phyloP scores from a whole-genome alignment of 2,329 filamentous ascomycete genomes.

The Fusarium albosuccineum region DNA sequence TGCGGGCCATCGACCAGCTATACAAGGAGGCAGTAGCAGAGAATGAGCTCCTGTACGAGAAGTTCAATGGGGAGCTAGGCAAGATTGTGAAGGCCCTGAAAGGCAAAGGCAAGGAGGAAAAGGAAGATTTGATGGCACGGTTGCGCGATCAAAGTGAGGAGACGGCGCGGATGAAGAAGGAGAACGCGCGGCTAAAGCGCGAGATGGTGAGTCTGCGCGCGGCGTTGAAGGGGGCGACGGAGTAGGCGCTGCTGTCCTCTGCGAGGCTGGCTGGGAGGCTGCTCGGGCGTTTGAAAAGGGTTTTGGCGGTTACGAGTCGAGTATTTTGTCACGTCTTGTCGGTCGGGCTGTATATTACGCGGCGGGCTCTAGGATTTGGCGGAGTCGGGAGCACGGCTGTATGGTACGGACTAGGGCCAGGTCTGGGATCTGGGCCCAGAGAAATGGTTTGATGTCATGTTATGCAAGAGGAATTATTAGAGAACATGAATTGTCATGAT shows the following conservation, averaged over 20 bases:
- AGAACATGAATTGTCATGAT: conserved; percentile 44
- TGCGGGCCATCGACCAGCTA: conserved; percentile 85
- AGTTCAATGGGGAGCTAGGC: conserved; percentile 90
- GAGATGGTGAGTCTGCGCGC: conserved; percentile 80
- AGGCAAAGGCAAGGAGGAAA: conserved; percentile 79
- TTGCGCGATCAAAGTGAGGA: conserved; percentile 84
- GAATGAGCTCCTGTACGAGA: conserved; percentile 92
- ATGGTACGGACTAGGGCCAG: conserved; percentile 33
- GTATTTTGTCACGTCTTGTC: conserved; percentile 36
- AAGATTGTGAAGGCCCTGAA: conserved; percentile 83
- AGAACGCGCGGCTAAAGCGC: conserved; percentile 85
- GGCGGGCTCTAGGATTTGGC: conserved; percentile 29
- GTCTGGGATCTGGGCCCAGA: conserved; percentile 39
- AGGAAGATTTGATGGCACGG: conserved; percentile 79
- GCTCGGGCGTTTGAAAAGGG: conserved; percentile 34
- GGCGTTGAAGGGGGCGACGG: conserved; percentile 61
- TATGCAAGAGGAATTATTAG: conserved; percentile 38
- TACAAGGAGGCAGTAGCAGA: conserved; percentile 90
- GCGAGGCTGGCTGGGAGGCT: conserved; percentile 35
- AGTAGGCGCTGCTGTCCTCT: conserved; percentile 48
- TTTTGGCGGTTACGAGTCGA: conserved; percentile 29
- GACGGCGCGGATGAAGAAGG: conserved; percentile 80
- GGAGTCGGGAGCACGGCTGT: conserved; percentile 41
- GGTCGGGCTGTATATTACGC: conserved; percentile 39
- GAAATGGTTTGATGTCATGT: conserved; percentile 36